Evolutionary conservation across 495 filamentous ascomycete species (phyloP), one percentile per base, ranked within the genome.

Genomic region (Daldinia concentrica): DNA sequence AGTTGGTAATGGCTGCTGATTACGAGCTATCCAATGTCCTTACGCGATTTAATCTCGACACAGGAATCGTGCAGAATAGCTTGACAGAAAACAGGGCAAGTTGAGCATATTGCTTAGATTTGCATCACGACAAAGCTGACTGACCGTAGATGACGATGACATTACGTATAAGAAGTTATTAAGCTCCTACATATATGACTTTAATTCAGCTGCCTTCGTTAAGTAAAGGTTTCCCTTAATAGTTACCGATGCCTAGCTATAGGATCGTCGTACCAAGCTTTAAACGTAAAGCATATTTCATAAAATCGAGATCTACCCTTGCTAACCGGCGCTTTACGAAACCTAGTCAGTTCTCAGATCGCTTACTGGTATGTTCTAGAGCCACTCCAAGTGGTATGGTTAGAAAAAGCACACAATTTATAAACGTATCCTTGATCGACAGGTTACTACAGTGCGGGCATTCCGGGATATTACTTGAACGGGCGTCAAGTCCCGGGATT

Each of bases 11-110:
- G 50, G 41, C 57, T 34, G 48, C n/a, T 52, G 62, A 58, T 69
- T 66, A 73, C 66, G 62, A 69, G 43, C 51, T 65, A 24, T 51
- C 58, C 51, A 62, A 51, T 63, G 37, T 57, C 30, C 32, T 34
- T 62, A 29, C 51, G 26, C 52, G 19, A 52, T 62, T 50, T 30
- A 29, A 43, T 52, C 51, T 67, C 32, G 29, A 52, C 45, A 54
- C 48, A 55, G 54, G 63, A 54, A 59, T 55, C 34, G 32, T 72
- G 56, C 70, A 69, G 48, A 32, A 63, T 52, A 41, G 29, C 36
- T 30, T 66, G 39, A 50, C 64, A 60, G 50, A 27, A 61, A 41
- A 36, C 19, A 17, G 2, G 19, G 14, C 27, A 45, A 55, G 56
- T 68, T 37, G 15, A 36, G 50, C 34, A 43, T 45, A 22, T 52